These are phyloP conservation scores for Solanum appendiculatum DNA, from an alignment of 257 asterid genomes.

Conservation along the genomic window DNA sequence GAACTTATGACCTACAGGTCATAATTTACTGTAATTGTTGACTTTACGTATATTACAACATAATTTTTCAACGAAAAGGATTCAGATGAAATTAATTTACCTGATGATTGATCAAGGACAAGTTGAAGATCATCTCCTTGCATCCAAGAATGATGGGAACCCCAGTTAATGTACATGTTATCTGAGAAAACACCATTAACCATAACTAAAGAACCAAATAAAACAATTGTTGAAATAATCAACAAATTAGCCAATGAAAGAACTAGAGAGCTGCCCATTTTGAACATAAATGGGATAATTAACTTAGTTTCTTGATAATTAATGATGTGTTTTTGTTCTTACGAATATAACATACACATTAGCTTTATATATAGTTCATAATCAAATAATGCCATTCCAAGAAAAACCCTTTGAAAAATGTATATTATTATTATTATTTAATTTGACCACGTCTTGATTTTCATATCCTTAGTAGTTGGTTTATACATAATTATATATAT, in stretches of 20 bases:
- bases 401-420: background rate
- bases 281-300: background rate
- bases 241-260: background rate
- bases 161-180: background rate
- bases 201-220: background rate
- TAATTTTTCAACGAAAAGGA: background rate
- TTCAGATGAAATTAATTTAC: background rate
- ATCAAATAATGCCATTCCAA: background rate
- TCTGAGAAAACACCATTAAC: slow-evolving; percentile 2
- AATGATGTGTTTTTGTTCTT: background rate
- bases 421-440: background rate
- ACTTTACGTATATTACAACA: background rate
- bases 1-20: background rate
- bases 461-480: background rate
- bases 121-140: background rate
- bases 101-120: background rate
- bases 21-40: background rate
- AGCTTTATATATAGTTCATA: background rate
- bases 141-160: background rate
- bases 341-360: background rate
- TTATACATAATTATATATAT: background rate
- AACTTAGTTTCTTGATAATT: background rate
- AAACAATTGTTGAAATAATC: background rate
- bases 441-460: background rate
- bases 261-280: background rate